A percentile compares a stretch with the other conserved stretches of the same genome.
Evolutionary conservation across 176 grass and related monocot genomes (phyloP).

Genomic region (Aegilops speltoides): DNA sequence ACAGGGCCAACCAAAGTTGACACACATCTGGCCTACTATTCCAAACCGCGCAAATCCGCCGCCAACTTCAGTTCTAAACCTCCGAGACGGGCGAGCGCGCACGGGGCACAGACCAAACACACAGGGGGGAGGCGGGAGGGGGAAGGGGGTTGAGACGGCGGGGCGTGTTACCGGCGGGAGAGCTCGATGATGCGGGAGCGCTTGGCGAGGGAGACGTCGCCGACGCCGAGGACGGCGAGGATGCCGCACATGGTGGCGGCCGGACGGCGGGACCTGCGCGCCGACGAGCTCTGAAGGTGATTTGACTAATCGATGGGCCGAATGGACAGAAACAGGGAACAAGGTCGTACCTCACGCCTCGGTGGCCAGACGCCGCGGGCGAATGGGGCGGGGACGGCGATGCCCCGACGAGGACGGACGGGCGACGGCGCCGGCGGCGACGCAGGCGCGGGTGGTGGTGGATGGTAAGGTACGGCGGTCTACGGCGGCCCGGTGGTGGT

Average conservation of each 20-base stretch:
- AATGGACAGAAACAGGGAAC: background rate
- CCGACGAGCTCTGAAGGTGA: background rate
- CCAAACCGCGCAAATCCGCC: background rate
- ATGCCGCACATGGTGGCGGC: conserved; percentile 86
- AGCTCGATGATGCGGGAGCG: conserved; percentile 92
- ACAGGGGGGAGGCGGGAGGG: accelerated
- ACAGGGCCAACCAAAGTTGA: background rate
- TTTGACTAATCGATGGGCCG: background rate
- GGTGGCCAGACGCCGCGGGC: background rate
- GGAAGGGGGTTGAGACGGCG: background rate
- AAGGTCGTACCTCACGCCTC: background rate
- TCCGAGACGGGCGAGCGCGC: background rate
- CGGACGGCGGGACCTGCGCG: background rate
- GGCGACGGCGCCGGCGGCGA: too few species aligned
- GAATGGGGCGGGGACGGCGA: background rate
- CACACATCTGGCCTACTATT: background rate
- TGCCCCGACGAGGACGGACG: background rate
- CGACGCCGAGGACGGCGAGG: conserved; percentile 89
- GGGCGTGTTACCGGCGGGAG: conserved; percentile 63
- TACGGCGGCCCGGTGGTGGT: too few species aligned
- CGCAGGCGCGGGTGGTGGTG: background rate
- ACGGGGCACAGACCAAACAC: background rate
- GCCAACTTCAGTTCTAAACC: background rate
- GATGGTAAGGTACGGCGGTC: background rate
- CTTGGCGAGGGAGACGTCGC: conserved; percentile 77